Evolutionary conservation across 2,329 filamentous ascomycete species (phyloP).

Genomic region (Colletotrichum spinosum): DNA sequence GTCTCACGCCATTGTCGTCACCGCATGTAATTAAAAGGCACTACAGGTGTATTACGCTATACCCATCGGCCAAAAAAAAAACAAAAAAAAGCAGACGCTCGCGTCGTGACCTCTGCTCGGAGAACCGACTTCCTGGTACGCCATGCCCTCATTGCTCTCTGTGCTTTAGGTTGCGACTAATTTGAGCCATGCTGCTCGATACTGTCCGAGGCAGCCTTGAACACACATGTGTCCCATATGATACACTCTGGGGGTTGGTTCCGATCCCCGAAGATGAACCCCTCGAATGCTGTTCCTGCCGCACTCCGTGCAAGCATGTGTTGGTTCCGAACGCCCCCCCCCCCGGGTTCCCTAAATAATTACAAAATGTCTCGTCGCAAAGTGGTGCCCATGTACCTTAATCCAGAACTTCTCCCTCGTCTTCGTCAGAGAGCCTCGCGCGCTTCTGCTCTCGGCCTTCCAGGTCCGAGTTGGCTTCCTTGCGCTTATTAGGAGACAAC

Average conservation of each 20-base stretch:
- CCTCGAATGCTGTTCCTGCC: constrained; percentile 1
- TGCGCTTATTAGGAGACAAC: constrained; percentile 56
- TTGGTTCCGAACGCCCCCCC: constrained; percentile 29
- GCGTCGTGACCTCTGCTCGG: constrained; percentile 17
- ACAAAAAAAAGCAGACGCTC: constrained; percentile 19
- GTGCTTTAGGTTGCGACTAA: constrained; percentile 2
- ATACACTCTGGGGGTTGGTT: constrained; percentile 15
- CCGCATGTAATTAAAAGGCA: no score
- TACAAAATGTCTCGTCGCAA: constrained; percentile 15
- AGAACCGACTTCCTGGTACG: constrained; percentile 13
- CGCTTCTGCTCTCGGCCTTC: constrained; percentile 56
- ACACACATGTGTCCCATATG: constrained; percentile 3
- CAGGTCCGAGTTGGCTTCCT: constrained; percentile 51
- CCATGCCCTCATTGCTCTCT: constrained; percentile 7
- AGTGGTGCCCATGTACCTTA: constrained; percentile 2
- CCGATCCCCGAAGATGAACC: constrained; percentile 1
- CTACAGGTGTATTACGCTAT: no score
- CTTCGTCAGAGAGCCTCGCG: constrained; percentile 57
- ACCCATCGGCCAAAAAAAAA: no score
- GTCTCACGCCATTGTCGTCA: no score
- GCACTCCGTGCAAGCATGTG: constrained; percentile 2
- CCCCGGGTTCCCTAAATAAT: constrained; percentile 19
- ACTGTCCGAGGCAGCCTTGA: neutral
- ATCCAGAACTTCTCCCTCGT: constrained; percentile 58
- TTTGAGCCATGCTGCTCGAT: neutral